Conservation (phyloP, 352 stramenopile species). For the Phytopythium oedochilum region DNA sequence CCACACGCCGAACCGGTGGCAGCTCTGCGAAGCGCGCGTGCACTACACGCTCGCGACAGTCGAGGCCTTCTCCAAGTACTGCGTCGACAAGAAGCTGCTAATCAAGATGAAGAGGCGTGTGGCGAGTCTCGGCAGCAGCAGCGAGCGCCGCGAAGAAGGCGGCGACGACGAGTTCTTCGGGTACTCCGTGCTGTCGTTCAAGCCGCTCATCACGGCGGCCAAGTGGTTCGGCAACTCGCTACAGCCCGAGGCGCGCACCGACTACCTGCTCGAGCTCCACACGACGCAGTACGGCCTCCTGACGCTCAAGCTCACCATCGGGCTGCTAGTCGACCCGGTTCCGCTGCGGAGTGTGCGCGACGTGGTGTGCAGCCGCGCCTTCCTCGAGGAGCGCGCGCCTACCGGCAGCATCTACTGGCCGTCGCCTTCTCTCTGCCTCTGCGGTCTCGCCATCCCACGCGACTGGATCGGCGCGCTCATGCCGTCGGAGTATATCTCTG, state of each 20-base stretch:
- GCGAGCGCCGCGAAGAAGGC: conserved; percentile 1
- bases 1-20: conserved; percentile 78
- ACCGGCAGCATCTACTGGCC: conserved; percentile 54
- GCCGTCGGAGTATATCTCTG: conserved; percentile 64
- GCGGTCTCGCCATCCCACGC: conserved; percentile 38
- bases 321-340: conserved; percentile 54
- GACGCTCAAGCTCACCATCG: conserved; percentile 73
- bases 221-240: conserved; percentile 60
- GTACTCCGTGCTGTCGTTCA: conserved; percentile 47
- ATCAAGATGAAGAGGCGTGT: conserved; percentile 56
- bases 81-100: conserved; percentile 49
- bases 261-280: conserved; percentile 65
- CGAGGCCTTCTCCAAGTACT: conserved; percentile 71
- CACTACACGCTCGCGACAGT: conserved; percentile 65
- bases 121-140: background rate
- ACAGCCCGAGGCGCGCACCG: conserved; percentile 39
- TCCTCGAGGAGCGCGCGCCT: conserved; percentile 44
- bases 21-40: conserved; percentile 66
- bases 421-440: conserved; percentile 33
- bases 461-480: conserved; percentile 68
- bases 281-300: conserved; percentile 52
- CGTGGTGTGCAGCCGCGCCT: conserved; percentile 35
- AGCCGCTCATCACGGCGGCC: conserved; percentile 40
- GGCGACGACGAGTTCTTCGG: conserved; percentile 40
- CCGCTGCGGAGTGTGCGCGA: conserved; percentile 53